Evolutionary conservation across 2,329 filamentous ascomycete genomes (phyloP), one percentile per base, ranked within the genome.

Genomic region (Neonectria magnoliae): DNA sequence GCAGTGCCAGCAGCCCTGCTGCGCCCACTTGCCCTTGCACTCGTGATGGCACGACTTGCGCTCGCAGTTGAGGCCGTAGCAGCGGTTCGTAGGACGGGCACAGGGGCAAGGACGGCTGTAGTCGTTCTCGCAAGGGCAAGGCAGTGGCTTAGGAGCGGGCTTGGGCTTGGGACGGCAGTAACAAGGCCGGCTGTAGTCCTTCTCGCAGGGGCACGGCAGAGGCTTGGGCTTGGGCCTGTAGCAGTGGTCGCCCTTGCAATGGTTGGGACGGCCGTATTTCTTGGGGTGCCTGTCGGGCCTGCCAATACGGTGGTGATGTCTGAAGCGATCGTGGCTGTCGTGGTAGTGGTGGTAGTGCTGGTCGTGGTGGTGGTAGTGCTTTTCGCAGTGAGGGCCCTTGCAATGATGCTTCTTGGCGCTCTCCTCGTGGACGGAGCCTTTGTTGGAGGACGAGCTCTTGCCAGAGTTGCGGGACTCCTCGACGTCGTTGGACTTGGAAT

Each of bases 1-100:
- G 71, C 74, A 76, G 63, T 76, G 73, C 72, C 71, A 74, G 65
- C 74, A 76, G 54, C 74, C 73, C 54, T 74, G 74, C 60, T 73
- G 69, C 18, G 74, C 74, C 72, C 71, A 76, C 50, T 73, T 53
- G 8, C 65, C 65, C 31, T 70, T 64, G 58, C 72, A 76, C 67
- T 76, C 65, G 42, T 57, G 22, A 18, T 62, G 57, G 68, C 72
- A 76, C 36, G 68, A 62, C 68, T 76, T 75, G 48, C 67, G 69
- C 36, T 64, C 56, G 62, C 72, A 74, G 29, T 71, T 62, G 9
- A 63, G 56, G 38, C 71, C 68, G n/a, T 62, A 20, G 48, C 72
- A 73, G 20, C 62, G 57, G 10, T 22, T 22, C 36, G 41, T 31
- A 44, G 38, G 61, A 8, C 25, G 36, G 14, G 42, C 47, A 36